Base-by-base conservation (phyloP, 2,329 filamentous ascomycete genomes). In the Venturiaceae sp. region DNA sequence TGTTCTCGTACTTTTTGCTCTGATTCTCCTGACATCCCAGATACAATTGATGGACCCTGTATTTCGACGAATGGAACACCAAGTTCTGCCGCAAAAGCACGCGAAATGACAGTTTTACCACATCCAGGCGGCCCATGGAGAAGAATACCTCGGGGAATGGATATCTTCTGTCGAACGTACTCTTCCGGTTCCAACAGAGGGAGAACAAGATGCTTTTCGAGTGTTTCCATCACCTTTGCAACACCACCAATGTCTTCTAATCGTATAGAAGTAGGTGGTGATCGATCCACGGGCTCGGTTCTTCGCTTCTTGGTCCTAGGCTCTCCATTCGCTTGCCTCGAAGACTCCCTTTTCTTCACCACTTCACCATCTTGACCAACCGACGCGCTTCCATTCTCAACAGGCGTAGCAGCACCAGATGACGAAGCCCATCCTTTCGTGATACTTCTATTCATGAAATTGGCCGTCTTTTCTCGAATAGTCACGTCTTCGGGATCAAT, bases 21-120 rank as follows among this genome's bases (percentile, higher is more conserved):
- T 0, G 88, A 92, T 68, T 94, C 90, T 65, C 90, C 90, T 34
- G 88, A 94, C 84, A 92, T 94, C 21, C 90, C 89, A 16, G 87
- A 90, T 0, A 95, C 86, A 34, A 95, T 81, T 0, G 87, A 88
- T 1, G 90, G 88, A 0, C 88, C 89, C 0, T 88, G 86, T n/a
- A 94, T 85, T 1, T 89, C 82, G 60, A 95, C 86, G 66, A 91
- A 92, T 0, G 89, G 85, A 2, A 91, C 83, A 1, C 85, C 86
- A 21, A 92, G 76, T 62, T 85, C 83, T 1, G 87, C 86, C 3
- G 90, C 90, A 65, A 90, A 86, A 1, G 88, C 89, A 69, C 90
- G 85, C 9, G 88, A 87, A 60, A 95, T 84, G 77, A 89, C 86
- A 0, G 90, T 95, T 72, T 95, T 95, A 64, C 90, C 90, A 67